Evolutionary conservation across 2,329 filamentous ascomycete genomes (phyloP).

Genomic region (Aspergillus neotritici): DNA sequence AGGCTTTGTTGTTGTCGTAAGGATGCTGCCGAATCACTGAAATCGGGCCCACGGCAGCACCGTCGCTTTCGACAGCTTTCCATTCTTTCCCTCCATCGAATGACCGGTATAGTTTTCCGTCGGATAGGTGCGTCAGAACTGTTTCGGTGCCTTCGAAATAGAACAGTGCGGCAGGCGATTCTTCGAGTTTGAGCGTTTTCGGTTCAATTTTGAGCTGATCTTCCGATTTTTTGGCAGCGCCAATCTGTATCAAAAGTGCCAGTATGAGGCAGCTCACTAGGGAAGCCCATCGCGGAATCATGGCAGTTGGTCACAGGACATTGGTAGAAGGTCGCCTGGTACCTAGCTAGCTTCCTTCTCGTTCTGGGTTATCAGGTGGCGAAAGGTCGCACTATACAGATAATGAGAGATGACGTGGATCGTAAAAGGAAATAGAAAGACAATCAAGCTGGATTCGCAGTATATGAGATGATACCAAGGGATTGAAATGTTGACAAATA

Average conservation of each 20-base stretch:
- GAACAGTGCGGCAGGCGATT: conserved; percentile 63
- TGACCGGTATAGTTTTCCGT: conserved; percentile 68
- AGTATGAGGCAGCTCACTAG: conserved; percentile 49
- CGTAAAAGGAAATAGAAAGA: too few species aligned
- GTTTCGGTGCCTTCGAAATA: conserved; percentile 90
- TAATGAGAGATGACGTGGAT: too few species aligned
- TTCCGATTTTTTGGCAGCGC: conserved; percentile 45
- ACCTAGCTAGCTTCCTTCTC: too few species aligned
- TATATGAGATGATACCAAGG: too few species aligned
- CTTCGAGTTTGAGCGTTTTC: conserved; percentile 54
- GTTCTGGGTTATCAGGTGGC: not conserved
- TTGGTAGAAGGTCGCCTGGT: conserved; percentile 17
- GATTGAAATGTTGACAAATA: too few species aligned
- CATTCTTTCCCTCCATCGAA: conserved; percentile 74
- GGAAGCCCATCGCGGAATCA: conserved; percentile 43
- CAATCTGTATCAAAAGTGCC: conserved; percentile 39
- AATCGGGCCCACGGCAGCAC: conserved; percentile 49
- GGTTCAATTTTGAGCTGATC: conserved; percentile 61
- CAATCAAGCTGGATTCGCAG: too few species aligned
- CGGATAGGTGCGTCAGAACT: conserved; percentile 63
- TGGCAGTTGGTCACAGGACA: conserved; percentile 27
- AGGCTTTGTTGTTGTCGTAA: conserved; percentile 71
- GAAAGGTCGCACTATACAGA: too few species aligned
- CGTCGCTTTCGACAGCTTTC: conserved; percentile 58
- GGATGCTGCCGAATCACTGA: conserved; percentile 67